Conservation (phyloP, 2,329 filamentous ascomycete species). For the Aspergillus ustus region DNA sequence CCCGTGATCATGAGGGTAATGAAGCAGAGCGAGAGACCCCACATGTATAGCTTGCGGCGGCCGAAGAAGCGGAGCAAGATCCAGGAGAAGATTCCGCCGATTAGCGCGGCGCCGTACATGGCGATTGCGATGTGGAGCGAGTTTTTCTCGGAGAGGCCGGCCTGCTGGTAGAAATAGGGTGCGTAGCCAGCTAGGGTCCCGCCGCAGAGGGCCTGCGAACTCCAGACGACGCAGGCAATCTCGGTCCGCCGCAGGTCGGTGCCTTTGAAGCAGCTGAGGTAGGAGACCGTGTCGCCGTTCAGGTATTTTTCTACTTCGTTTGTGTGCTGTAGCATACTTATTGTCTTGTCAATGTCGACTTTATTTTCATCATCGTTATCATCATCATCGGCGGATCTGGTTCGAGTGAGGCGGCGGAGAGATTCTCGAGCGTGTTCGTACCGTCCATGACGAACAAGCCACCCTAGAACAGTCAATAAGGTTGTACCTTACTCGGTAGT, state of each 20-base stretch:
- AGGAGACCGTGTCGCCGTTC: conserved; percentile 24
- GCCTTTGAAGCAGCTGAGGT: conserved; percentile 37
- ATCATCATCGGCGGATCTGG: too few relatives aligned
- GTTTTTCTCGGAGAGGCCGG: conserved; percentile 38
- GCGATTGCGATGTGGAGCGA: conserved; percentile 57
- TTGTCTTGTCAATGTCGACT: conserved; percentile 34
- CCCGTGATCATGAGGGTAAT: too few relatives aligned
- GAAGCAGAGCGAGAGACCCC: too few relatives aligned
- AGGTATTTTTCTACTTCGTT: conserved; percentile 33
- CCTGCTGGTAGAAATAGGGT: conserved; percentile 42
- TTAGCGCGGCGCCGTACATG: conserved; percentile 49
- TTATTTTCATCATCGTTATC: not conserved
- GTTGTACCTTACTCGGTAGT: too few relatives aligned
- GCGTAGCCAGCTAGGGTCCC: conserved; percentile 38
- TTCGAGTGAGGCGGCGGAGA: not conserved
- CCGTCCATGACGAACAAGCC: conserved; percentile 43
- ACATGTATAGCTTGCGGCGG: too few relatives aligned
- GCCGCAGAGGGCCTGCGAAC: conserved; percentile 38
- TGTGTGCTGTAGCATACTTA: conserved; percentile 46
- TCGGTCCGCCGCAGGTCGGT: conserved; percentile 45
- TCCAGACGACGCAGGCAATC: conserved; percentile 44
- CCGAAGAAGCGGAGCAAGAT: too few relatives aligned
- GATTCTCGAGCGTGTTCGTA: conserved; percentile 38
- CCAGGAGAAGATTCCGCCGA: too few relatives aligned
- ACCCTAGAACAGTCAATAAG: conserved; percentile 31